Evolutionary conservation across 2,329 filamentous ascomycete genomes (phyloP).

Genomic region (Fusarium nanum): DNA sequence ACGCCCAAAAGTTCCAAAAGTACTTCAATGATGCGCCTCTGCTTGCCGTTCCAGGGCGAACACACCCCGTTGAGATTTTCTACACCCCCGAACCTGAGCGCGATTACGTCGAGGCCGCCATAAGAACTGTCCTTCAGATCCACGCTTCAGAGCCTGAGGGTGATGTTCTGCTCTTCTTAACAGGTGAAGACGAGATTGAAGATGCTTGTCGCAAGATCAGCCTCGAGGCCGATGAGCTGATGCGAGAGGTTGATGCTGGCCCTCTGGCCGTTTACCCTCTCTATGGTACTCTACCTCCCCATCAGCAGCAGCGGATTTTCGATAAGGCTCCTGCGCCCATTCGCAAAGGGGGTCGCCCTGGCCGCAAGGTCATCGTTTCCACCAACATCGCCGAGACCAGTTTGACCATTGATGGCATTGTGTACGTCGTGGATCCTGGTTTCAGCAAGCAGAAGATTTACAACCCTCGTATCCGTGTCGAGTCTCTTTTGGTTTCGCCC

Average conservation of each 20-base stretch:
- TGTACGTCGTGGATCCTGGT: slow-evolving; percentile 98
- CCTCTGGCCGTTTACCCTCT: slow-evolving; percentile 92
- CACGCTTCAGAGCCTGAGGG: slow-evolving; percentile 93
- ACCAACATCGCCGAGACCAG: slow-evolving; percentile 99
- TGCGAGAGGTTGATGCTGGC: slow-evolving; percentile 89
- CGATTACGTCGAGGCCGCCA: slow-evolving; percentile 95
- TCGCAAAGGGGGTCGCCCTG: slow-evolving; percentile 81
- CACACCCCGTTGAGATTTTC: slow-evolving; percentile 96
- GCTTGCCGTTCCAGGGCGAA: slow-evolving; percentile 92
- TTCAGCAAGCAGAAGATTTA: slow-evolving; percentile 99
- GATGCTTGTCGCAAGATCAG: slow-evolving; percentile 93
- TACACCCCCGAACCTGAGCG: slow-evolving; percentile 96
- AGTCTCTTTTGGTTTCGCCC: slow-evolving; percentile 95
- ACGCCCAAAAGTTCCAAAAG: slow-evolving; percentile 96
- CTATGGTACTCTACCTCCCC: slow-evolving; percentile 91
- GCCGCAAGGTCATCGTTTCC: slow-evolving; percentile 92
- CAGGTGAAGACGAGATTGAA: slow-evolving; percentile 98
- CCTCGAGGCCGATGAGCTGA: slow-evolving; percentile 91
- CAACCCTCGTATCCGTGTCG: slow-evolving; percentile 95
- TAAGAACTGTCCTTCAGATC: slow-evolving; percentile 95
- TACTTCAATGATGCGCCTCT: slow-evolving; percentile 97
- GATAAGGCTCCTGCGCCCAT: slow-evolving; percentile 82
- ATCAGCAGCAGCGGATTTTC: slow-evolving; percentile 95
- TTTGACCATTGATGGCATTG: slow-evolving; percentile 97
- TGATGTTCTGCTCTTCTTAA: slow-evolving; percentile 93